Percentiles rank a stretch among this genome's conserved stretches.
Evolutionary conservation across 495 filamentous ascomycete genomes (phyloP).

Genomic region (Geoglossum glabrum): DNA sequence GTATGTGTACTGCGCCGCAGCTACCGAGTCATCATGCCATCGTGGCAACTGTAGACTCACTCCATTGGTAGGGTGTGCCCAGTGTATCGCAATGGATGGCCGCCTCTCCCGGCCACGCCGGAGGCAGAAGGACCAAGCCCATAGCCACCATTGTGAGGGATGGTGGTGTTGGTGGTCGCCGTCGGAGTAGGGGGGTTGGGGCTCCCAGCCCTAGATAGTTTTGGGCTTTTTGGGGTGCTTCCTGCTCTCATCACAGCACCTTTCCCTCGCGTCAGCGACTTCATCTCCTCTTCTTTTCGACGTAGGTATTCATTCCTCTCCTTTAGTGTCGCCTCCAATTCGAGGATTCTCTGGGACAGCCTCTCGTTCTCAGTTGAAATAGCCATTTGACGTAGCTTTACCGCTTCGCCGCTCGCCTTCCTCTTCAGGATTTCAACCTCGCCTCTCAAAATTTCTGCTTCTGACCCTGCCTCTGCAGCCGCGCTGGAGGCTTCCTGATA

Average conservation of each 20-base stretch:
- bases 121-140: neutral
- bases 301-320: constrained; percentile 28
- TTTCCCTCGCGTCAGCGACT: constrained; percentile 23
- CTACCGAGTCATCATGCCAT: too few relatives aligned
- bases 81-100: neutral
- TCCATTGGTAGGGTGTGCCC: neutral
- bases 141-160: neutral
- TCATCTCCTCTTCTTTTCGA: constrained; percentile 40
- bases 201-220: neutral
- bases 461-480: constrained; percentile 27
- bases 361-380: constrained; percentile 18
- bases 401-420: constrained; percentile 30
- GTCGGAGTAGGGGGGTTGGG: neutral
- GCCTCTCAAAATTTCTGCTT: constrained; percentile 27
- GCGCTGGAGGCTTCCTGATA: constrained; percentile 44
- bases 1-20: too few relatives aligned
- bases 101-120: neutral
- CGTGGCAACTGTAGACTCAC: neutral
- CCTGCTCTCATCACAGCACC: neutral
- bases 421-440: constrained; percentile 28
- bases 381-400: constrained; percentile 31
- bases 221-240: constrained; percentile 1
- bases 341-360: constrained; percentile 23
- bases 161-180: neutral
- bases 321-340: constrained; percentile 26